Conservation (phyloP, 2,329 filamentous ascomycete species). For the Diaporthe citri region DNA sequence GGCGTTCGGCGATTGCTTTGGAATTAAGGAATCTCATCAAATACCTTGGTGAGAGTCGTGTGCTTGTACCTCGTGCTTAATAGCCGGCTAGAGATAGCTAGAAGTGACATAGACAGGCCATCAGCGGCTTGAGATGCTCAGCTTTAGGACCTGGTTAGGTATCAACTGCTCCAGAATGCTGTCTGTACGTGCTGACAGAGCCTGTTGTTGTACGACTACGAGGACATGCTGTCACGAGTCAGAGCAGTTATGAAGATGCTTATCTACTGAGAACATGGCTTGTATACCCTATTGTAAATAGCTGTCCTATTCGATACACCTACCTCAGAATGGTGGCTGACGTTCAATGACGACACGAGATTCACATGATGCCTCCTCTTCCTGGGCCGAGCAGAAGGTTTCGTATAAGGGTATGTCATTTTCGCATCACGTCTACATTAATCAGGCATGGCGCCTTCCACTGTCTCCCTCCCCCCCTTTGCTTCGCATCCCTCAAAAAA, state of each 20-base stretch:
- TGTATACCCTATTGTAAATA: too few species aligned
- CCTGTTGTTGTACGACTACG: too few species aligned
- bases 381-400: neutral
- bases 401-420: neutral
- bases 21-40: neutral
- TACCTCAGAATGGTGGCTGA: too few species aligned
- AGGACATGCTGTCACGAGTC: neutral
- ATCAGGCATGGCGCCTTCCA: neutral
- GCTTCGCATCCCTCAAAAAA: neutral
- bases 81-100: neutral
- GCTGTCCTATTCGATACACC: too few species aligned
- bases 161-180: neutral
- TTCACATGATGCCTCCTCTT: neutral
- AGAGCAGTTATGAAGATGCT: too few species aligned
- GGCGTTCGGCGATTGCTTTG: constrained; percentile 15
- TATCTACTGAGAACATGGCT: too few species aligned
- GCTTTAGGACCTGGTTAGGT: too few species aligned
- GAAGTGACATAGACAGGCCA: neutral
- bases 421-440: neutral
- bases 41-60: neutral
- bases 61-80: neutral
- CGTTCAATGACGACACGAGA: neutral
- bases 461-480: neutral
- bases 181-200: too few species aligned
- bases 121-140: neutral